phyloP scores from a whole-genome alignment of 1,284 basidiomycete species.

The Austropuccinia psidii region DNA sequence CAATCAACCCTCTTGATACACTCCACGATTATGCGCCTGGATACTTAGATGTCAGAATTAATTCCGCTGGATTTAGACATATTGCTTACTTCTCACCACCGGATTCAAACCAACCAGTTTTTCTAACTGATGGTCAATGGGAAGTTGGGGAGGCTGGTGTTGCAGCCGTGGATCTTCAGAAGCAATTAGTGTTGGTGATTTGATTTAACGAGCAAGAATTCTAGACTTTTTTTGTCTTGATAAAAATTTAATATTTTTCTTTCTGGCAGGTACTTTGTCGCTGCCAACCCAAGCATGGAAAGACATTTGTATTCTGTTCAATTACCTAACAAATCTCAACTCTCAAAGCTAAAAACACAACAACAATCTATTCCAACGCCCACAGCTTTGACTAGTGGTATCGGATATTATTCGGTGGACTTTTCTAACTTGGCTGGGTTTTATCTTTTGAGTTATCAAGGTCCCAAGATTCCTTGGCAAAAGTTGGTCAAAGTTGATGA shows the following conservation, averaged over 20 bases:
- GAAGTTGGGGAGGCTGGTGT: slow-evolving; percentile 75
- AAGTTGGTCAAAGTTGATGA: slow-evolving; percentile 62
- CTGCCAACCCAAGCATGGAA: slow-evolving; percentile 72
- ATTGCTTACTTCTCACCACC: slow-evolving; percentile 78
- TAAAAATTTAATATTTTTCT: too few relatives aligned
- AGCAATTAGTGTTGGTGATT: slow-evolving; percentile 62
- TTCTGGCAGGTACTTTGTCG: slow-evolving; percentile 67
- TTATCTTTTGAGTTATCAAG: slow-evolving; percentile 70
- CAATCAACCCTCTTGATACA: neutral
- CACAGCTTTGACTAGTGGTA: slow-evolving; percentile 58
- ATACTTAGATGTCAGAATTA: slow-evolving; percentile 80
- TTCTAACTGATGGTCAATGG: slow-evolving; percentile 79
- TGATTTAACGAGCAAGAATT: neutral
- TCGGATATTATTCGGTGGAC: slow-evolving; percentile 59
- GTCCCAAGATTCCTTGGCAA: slow-evolving; percentile 81
- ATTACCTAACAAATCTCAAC: slow-evolving; percentile 52
- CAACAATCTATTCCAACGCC: slow-evolving; percentile 32
- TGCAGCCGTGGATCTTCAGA: slow-evolving; percentile 61
- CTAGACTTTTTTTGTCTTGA: neutral
- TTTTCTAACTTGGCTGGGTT: slow-evolving; percentile 79
- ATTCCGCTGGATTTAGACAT: slow-evolving; percentile 71
- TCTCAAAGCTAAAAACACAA: slow-evolving; percentile 41
- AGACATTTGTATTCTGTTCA: slow-evolving; percentile 72
- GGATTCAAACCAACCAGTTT: slow-evolving; percentile 60
- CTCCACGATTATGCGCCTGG: slow-evolving; percentile 49